phyloP scores from a whole-genome alignment of 495 filamentous ascomycete species.

The Chaetomium tenue region DNA sequence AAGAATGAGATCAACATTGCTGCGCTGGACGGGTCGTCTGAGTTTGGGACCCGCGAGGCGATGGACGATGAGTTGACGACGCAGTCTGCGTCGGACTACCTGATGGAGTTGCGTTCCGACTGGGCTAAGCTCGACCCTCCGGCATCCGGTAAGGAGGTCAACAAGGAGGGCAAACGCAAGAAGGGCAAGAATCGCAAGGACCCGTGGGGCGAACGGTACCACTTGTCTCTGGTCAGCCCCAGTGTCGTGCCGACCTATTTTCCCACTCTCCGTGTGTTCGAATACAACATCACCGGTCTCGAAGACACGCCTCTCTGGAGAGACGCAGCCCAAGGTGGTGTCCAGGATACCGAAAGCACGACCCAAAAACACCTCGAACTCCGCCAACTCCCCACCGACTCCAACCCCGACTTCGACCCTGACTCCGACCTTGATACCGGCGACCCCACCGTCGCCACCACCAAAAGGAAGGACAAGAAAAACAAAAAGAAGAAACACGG shows the following conservation, averaged over 20 bases:
- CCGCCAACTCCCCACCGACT: neutral
- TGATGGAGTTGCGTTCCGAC: constrained; percentile 69
- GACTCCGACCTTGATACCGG: constrained; percentile 7
- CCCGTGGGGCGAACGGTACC: constrained; percentile 76
- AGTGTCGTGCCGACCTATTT: constrained; percentile 94
- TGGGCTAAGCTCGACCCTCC: constrained; percentile 74
- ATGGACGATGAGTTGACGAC: constrained; percentile 59
- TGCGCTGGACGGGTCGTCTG: constrained; percentile 44
- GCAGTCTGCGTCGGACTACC: constrained; percentile 69
- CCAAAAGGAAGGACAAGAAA: constrained; percentile 51
- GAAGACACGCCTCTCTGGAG: constrained; percentile 53
- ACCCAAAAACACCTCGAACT: constrained; percentile 10
- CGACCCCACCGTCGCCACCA: constrained; percentile 16
- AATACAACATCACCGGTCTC: constrained; percentile 89
- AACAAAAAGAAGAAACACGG: constrained; percentile 38
- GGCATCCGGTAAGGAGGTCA: constrained; percentile 38
- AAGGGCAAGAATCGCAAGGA: constrained; percentile 45
- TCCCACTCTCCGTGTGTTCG: constrained; percentile 78
- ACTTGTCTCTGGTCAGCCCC: constrained; percentile 71
- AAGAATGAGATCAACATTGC: constrained; percentile 66
- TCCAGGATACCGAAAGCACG: neutral
- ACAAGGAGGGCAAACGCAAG: constrained; percentile 30
- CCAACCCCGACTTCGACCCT: constrained; percentile 3
- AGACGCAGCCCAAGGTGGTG: neutral
- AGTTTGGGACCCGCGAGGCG: constrained; percentile 33